Evolutionary conservation across 2,329 filamentous ascomycete genomes (phyloP).

Genomic region (Paracamarosporium sp.): DNA sequence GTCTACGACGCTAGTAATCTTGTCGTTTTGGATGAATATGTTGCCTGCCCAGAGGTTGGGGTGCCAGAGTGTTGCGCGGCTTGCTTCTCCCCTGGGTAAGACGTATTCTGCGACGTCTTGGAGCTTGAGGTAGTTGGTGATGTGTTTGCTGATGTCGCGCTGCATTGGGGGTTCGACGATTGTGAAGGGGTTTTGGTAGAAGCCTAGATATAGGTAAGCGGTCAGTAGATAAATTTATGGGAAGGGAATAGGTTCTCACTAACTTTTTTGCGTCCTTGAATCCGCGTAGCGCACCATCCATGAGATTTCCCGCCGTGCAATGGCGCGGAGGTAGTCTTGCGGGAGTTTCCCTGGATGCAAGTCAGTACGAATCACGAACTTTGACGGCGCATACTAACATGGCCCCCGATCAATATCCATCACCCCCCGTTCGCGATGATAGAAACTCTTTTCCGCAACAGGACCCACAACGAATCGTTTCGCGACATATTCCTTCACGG

Average conservation of each 20-base stretch:
- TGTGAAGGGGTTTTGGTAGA: not conserved
- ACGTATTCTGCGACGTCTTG: not conserved
- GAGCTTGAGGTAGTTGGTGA: not conserved
- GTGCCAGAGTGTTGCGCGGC: not conserved
- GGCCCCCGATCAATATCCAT: conserved; percentile 50
- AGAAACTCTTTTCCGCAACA: conserved; percentile 42
- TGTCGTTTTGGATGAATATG: not conserved
- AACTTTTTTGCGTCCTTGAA: not conserved
- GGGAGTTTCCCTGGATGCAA: conserved; percentile 34
- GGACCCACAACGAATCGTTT: conserved; percentile 48
- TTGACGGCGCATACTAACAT: conserved; percentile 35
- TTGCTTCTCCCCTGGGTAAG: not conserved
- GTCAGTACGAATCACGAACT: not conserved
- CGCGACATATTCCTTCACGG: conserved; percentile 38
- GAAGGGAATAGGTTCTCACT: not conserved
- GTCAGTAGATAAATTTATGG: not conserved
- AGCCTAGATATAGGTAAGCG: not conserved
- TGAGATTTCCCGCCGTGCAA: conserved; percentile 36
- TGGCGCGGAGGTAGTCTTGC: conserved; percentile 33
- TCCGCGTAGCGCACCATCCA: conserved; percentile 39
- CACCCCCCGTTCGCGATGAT: conserved; percentile 41
- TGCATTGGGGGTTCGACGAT: not conserved
- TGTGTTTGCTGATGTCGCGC: not conserved
- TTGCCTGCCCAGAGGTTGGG: not conserved
- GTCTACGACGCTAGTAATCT: not conserved